Conservation (phyloP, 2,329 filamentous ascomycete genomes). For the Didymella pinodella region DNA sequence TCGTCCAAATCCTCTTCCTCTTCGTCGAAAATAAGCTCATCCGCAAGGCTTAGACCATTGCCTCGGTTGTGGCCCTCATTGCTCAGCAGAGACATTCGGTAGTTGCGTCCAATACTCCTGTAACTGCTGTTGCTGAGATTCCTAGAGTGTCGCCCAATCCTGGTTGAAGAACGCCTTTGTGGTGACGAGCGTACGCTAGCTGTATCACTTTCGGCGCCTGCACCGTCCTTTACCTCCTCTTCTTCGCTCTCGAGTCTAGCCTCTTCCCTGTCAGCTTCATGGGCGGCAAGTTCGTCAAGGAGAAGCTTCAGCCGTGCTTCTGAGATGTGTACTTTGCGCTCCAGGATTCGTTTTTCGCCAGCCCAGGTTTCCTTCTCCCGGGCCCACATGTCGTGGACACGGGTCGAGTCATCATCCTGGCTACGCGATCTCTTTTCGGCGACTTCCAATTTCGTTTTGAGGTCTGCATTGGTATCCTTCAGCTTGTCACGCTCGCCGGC, state of each 20-base stretch:
- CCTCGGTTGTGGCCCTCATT: conserved; percentile 62
- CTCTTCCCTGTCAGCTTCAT: conserved; percentile 60
- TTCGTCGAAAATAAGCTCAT: conserved; percentile 87
- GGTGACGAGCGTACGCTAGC: conserved; percentile 72
- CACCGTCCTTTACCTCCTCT: conserved; percentile 67
- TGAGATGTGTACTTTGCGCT: conserved; percentile 87
- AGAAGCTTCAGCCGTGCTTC: conserved; percentile 85
- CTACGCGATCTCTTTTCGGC: conserved; percentile 78
- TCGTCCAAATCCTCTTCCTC: conserved; percentile 68
- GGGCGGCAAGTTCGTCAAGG: conserved; percentile 82
- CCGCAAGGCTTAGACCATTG: conserved; percentile 80
- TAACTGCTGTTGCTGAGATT: conserved; percentile 62
- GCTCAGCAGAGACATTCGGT: conserved; percentile 75
- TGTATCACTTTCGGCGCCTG: conserved; percentile 68
- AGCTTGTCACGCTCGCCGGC: conserved; percentile 86
- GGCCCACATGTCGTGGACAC: conserved; percentile 80
- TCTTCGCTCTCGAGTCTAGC: conserved; percentile 63
- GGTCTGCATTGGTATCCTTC: conserved; percentile 73
- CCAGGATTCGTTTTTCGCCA: conserved; percentile 79
- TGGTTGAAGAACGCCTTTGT: conserved; percentile 57
- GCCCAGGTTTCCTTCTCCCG: conserved; percentile 87
- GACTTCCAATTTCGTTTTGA: conserved; percentile 77
- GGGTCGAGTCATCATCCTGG: conserved; percentile 83
- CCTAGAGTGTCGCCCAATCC: conserved; percentile 64
- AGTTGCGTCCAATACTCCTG: conserved; percentile 61